Base-by-base conservation (phyloP, 192 early-diverging fungal species). In the Haplosporangium gracile region DNA sequence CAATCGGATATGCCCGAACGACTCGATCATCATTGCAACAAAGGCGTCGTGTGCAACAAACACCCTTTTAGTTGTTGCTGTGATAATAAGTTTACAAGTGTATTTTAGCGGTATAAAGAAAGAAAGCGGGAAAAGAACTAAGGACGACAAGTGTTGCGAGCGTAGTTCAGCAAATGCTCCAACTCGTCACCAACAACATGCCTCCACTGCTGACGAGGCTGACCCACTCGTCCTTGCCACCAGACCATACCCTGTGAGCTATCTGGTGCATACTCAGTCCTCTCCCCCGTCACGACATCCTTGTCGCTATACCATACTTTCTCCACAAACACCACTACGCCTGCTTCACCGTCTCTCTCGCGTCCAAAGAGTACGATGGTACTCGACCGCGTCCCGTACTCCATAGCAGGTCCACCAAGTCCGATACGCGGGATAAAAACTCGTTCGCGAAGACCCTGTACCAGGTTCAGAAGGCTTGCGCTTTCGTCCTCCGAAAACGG, bases 221-320 rank as follows among this genome's bases (percentile, higher is more conserved):
- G 79, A 36, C 84, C 84, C 5, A 86, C 74, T 9, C 22, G 18
- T 10, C 84, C 84, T 53, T 86, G 84, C 84, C 79, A 86, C 84
- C 84, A 86, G 18, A 81, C 65, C 3, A 86, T 39, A 1, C 84
- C 84, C 9, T 86, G 79, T 0, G 47, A 13, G 5, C 71, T 81
- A 49, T 86, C 71, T 7, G 65, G 32, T 26, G 70, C 20, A 70
- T 65, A 81, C 40, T 40, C 49, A 0, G 39, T 20, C 51, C 79
- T 69, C 40, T 32, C 63, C 1, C 76, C 71, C 32, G 79, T 81
- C 2, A 20, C 29, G 15, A 32, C 32, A 42, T 86, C 79, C n/a
- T 7, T 11, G 3, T 71, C 63, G 2, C 84, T 76, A 63, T 86
- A 78, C 84, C 84, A 86, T 0, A 73, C 32, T 34, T 86, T 86